Conservation (phyloP, 139 green algal genomes). For the Chloropicon primus region DNA sequence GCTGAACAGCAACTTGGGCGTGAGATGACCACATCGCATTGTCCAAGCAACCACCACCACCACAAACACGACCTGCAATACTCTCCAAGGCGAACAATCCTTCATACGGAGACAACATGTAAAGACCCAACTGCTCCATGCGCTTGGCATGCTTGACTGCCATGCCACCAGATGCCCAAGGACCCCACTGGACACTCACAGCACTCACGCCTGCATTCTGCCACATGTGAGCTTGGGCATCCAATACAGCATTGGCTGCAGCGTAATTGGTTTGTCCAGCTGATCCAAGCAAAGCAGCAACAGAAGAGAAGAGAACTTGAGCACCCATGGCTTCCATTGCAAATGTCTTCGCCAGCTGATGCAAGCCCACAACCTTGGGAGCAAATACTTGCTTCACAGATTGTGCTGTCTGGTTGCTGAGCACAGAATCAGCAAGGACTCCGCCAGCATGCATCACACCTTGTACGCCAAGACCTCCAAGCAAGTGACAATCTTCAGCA, state of each 20-base stretch:
- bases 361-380: not conserved
- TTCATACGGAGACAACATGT: constrained; percentile 29
- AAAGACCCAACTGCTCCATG: constrained; percentile 44
- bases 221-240: too few species aligned
- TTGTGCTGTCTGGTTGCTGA: not conserved
- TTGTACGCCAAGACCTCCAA: not conserved
- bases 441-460: not conserved
- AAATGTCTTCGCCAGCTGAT: not conserved
- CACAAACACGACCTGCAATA: too few species aligned
- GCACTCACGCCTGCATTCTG: constrained; percentile 19
- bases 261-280: constrained; percentile 64
- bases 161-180: constrained; percentile 48
- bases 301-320: constrained; percentile 37
- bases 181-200: constrained; percentile 60
- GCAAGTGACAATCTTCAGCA: too few species aligned
- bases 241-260: constrained; percentile 39
- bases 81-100: constrained; percentile 37
- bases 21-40: too few species aligned
- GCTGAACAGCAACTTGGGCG: too few species aligned
- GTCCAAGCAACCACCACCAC: too few species aligned
- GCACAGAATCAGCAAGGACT: not conserved
- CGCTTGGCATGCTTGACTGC: constrained; percentile 23
- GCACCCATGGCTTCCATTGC: not conserved
- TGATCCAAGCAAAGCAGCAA: constrained; percentile 32
- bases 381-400: not conserved